Base-by-base conservation (phyloP, 2,329 filamentous ascomycete genomes). In the Alternaria brassicicola region DNA sequence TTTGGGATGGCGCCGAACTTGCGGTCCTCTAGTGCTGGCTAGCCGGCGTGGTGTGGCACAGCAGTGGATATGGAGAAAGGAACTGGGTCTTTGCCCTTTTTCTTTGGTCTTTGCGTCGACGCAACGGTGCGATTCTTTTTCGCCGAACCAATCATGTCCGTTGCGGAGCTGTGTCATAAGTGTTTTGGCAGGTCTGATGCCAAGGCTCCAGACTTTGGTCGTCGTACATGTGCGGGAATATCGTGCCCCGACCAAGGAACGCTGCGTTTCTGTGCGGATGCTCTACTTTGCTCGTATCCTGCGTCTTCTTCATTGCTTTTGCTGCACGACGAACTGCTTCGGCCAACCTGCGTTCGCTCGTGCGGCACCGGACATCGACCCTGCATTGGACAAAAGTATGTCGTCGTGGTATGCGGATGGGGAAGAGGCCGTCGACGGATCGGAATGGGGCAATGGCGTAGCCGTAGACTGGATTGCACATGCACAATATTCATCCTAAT, bases 1-100 rank as follows among this genome's bases (percentile, higher is more conserved):
- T 47, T 47, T 47, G 43, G 30, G 30, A 47, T 47, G 19, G 43
- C 43, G 43, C 30, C 43, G 30, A 47, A 10, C 43, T 47, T 47
- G 30, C 43, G 43, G 43, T 47, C 19, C 13, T 47, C 35, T 47
- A 47, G 43, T 19, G 43, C 35, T 33, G 8, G 19, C n/a, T 23
- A 47, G 13, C 28, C 28, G 43, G 43, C 28, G 30, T 35, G 43
- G 19, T 47, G 28, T 47, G 28, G 43, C 43, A 47, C 30, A 23
- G 43, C 30, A 33, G 43, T 47, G 43, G 43, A 47, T 28, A 47
- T 33, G 43, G 28, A 19, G 17, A 12, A 30, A 33, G 28, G 19
- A 3, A 47, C 23, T 15, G 43, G 19, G 23, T 25, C 39, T 31
- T 23, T 23, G 30, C 21, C 43, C 30, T 47, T 47, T 28, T 30